These are phyloP conservation scores for Candolleomyces eurysporus DNA, from an alignment of 768 basidiomycete genomes.

Conservation along the genomic window DNA sequence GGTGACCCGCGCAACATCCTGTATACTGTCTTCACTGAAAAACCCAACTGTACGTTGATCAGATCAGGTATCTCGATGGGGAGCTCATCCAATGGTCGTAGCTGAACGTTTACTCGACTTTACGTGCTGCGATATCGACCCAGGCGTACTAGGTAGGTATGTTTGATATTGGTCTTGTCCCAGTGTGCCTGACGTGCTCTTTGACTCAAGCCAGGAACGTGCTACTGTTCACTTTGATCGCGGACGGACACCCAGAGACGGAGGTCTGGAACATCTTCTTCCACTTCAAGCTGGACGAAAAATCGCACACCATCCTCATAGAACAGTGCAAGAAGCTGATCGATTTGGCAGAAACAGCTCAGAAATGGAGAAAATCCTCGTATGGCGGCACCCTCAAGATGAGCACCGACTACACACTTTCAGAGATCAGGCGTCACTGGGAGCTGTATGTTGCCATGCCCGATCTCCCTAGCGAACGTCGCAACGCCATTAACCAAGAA, in stretches of 20 bases:
- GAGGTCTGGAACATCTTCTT: slow-evolving; percentile 46
- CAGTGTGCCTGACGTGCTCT: background rate
- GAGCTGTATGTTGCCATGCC: slow-evolving; percentile 20
- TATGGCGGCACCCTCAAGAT: slow-evolving; percentile 40
- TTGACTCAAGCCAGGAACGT: slow-evolving; percentile 42
- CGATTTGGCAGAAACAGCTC: slow-evolving; percentile 15
- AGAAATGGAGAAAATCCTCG: slow-evolving; percentile 21
- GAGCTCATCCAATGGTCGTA: slow-evolving; percentile 6
- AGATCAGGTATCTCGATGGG: background rate
- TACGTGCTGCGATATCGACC: slow-evolving; percentile 51
- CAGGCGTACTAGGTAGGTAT: slow-evolving; percentile 42
- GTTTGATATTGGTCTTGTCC: background rate
- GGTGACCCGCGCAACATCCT: slow-evolving; percentile 57
- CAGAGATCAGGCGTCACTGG: slow-evolving; percentile 43
- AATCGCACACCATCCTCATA: slow-evolving; percentile 28
- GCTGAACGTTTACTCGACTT: slow-evolving; percentile 39
- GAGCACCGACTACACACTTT: slow-evolving; percentile 36
- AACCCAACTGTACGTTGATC: slow-evolving; percentile 18
- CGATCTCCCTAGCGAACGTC: slow-evolving; percentile 17
- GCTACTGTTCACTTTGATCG: slow-evolving; percentile 45
- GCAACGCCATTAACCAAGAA: slow-evolving; percentile 15
- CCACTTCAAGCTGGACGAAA: slow-evolving; percentile 43
- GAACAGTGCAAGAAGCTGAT: slow-evolving; percentile 41
- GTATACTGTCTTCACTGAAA: slow-evolving; percentile 41
- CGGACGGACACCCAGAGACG: slow-evolving; percentile 23